Percentiles rank a stretch among this genome's conserved stretches.
phyloP scores from a whole-genome alignment of 495 filamentous ascomycete species.

The Chaetomium fimeti region DNA sequence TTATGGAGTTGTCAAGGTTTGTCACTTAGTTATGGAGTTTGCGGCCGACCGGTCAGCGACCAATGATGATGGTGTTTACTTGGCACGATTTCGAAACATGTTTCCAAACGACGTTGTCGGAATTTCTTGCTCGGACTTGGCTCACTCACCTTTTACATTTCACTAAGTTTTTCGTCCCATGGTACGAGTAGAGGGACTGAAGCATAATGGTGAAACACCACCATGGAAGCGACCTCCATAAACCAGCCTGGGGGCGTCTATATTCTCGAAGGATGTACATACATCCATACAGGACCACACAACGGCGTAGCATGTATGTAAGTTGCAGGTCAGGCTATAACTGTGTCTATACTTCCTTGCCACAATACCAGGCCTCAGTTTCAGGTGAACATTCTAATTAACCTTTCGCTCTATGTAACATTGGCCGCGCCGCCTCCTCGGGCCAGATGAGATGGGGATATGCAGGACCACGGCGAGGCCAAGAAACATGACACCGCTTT shows the following conservation, averaged over 20 bases:
- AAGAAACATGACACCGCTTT: constrained; percentile 1
- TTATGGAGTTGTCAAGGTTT: no score
- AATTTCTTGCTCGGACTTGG: neutral
- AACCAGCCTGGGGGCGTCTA: no score
- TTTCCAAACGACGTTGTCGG: neutral
- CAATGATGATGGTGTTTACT: neutral
- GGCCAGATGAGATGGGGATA: neutral
- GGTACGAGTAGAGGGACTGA: no score
- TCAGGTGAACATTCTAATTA: neutral
- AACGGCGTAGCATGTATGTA: no score
- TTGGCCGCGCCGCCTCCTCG: neutral
- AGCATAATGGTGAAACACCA: neutral
- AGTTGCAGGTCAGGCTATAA: neutral
- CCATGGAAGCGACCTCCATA: no score
- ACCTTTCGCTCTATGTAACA: neutral
- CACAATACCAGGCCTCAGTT: neutral
- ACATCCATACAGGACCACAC: no score
- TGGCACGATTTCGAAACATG: neutral
- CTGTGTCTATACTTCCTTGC: neutral
- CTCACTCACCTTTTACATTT: neutral
- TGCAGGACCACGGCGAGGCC: neutral
- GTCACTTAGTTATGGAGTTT: no score
- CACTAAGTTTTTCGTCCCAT: neutral
- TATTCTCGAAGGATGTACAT: no score
- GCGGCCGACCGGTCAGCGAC: neutral